These are phyloP conservation scores for Amauroascus verrucosus DNA, from an alignment of 2,329 filamentous ascomycete species.

Conservation along the genomic window DNA sequence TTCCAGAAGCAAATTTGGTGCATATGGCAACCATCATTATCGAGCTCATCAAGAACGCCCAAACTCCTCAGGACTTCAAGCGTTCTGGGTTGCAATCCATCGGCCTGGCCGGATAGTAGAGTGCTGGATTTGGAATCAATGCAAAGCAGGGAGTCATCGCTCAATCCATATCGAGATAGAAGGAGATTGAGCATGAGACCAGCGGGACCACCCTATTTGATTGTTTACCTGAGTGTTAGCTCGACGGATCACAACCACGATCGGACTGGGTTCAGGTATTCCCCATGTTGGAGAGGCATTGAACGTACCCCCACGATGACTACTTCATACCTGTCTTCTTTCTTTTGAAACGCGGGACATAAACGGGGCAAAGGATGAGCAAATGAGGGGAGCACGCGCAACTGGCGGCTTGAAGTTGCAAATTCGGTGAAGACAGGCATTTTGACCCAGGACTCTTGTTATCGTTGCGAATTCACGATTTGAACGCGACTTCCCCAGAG, in stretches of 20 bases:
- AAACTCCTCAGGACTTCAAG: constrained; percentile 37
- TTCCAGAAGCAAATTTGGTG: constrained; percentile 51
- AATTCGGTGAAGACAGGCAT: constrained; percentile 15
- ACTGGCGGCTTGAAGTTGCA: constrained; percentile 9
- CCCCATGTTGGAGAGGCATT: neutral
- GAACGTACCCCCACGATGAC: constrained; percentile 32
- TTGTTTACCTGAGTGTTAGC: neutral
- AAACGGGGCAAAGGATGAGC: constrained; percentile 32
- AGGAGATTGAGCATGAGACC: constrained; percentile 35
- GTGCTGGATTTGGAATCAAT: constrained; percentile 34
- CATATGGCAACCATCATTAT: constrained; percentile 49
- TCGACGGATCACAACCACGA: neutral
- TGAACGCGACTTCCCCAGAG: neutral
- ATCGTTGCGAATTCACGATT: neutral
- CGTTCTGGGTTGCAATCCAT: constrained; percentile 36
- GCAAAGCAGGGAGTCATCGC: constrained; percentile 33
- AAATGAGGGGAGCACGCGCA: constrained; percentile 39
- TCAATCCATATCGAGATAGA: constrained; percentile 37
- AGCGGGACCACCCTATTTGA: constrained; percentile 31
- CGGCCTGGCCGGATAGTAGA: constrained; percentile 35
- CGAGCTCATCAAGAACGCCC: constrained; percentile 41
- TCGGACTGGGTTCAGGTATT: neutral
- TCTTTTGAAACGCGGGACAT: constrained; percentile 18
- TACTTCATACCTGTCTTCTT: constrained; percentile 31
- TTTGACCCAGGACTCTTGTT: neutral